These are phyloP conservation scores for Arthrobotrys iridis DNA, from an alignment of 2,329 filamentous ascomycete genomes.

Conservation along the genomic window DNA sequence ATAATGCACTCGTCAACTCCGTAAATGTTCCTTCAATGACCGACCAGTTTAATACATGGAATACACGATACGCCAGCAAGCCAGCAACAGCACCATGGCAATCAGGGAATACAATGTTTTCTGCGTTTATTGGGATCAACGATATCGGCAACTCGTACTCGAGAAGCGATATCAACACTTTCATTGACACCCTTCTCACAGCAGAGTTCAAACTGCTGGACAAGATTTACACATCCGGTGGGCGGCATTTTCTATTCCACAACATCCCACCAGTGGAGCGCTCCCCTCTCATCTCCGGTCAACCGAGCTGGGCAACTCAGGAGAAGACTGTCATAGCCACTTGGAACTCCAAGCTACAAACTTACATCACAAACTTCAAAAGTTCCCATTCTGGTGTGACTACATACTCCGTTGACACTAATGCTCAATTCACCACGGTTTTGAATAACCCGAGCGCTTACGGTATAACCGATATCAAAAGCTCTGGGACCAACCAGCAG, in stretches of 20 bases:
- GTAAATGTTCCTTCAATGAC: constrained; percentile 15
- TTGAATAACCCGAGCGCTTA: constrained; percentile 26
- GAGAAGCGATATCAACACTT: constrained; percentile 26
- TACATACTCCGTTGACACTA: constrained; percentile 18
- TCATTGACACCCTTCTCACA: constrained; percentile 34
- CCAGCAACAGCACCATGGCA: constrained; percentile 59
- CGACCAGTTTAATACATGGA: constrained; percentile 37
- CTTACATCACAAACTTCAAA: constrained; percentile 37
- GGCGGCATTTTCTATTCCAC: constrained; percentile 24
- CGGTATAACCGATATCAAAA: constrained; percentile 20
- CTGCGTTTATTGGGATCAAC: constrained; percentile 68
- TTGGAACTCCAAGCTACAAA: constrained; percentile 32
- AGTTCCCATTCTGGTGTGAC: constrained; percentile 22
- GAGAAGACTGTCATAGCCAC: constrained; percentile 27
- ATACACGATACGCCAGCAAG: constrained; percentile 11
- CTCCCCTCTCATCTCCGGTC: constrained; percentile 24
- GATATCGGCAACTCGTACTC: constrained; percentile 62
- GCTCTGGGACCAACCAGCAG: constrained; percentile 24
- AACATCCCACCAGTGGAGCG: constrained; percentile 37
- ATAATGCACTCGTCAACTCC: constrained; percentile 20
- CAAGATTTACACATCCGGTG: constrained; percentile 13
- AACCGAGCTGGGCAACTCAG: constrained; percentile 20
- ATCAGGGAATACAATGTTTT: constrained; percentile 62
- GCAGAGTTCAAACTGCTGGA: constrained; percentile 20
- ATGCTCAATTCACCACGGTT: constrained; percentile 24